Evolutionary conservation across 352 stramenopile genomes (phyloP).

Genomic region (Phytophthora cryptogea): DNA sequence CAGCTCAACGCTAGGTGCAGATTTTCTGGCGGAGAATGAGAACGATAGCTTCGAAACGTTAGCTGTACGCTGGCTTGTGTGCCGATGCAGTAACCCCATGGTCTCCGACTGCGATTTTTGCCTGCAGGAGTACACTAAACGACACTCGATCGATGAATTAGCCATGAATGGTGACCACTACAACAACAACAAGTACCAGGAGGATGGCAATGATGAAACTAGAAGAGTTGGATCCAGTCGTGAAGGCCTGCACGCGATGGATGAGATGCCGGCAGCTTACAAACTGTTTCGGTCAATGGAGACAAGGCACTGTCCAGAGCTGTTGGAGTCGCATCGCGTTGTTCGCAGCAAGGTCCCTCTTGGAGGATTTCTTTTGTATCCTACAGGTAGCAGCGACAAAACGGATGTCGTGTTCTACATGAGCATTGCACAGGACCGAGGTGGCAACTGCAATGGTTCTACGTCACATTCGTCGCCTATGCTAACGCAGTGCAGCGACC

Average conservation of each 20-base stretch:
- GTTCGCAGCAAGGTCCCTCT: constrained; percentile 64
- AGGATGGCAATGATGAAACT: constrained; percentile 15
- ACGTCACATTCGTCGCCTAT: constrained; percentile 6
- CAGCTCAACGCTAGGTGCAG: constrained; percentile 26
- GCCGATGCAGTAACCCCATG: constrained; percentile 63
- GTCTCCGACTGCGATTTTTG: constrained; percentile 77
- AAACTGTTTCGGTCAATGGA: constrained; percentile 78
- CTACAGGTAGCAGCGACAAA: constrained; percentile 54
- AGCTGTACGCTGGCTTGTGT: constrained; percentile 74
- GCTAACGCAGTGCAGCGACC: constrained; percentile 41
- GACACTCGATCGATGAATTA: constrained; percentile 57
- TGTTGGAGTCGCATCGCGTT: constrained; percentile 66
- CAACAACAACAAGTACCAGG: constrained; percentile 48
- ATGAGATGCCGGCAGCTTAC: constrained; percentile 56
- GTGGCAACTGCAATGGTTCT: constrained; percentile 3
- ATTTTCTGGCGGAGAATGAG: constrained; percentile 11
- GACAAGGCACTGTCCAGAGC: constrained; percentile 64
- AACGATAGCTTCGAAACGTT: constrained; percentile 46
- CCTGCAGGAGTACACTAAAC: constrained; percentile 71
- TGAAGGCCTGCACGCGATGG: constrained; percentile 21
- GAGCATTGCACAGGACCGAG: constrained; percentile 38
- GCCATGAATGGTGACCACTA: constrained; percentile 30
- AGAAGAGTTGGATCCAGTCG: background rate
- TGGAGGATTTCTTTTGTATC: constrained; percentile 72
- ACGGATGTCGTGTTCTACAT: constrained; percentile 85